Conservation (phyloP, 2,329 filamentous ascomycete genomes). For the Neofusicoccum laricinum region DNA sequence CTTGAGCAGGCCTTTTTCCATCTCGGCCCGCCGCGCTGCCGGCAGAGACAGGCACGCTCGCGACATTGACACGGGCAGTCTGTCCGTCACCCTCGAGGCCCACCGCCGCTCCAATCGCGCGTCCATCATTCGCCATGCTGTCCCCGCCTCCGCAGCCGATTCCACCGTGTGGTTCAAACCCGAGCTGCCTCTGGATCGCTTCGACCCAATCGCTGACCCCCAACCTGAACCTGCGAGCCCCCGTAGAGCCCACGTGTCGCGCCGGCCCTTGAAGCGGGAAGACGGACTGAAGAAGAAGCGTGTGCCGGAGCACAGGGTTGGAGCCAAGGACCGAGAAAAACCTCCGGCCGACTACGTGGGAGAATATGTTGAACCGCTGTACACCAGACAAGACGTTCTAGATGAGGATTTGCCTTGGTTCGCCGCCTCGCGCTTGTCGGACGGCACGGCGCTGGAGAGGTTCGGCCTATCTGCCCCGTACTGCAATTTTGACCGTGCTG, state of each 20-base stretch:
- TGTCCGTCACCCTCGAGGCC: constrained; percentile 35
- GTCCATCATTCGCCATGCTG: constrained; percentile 1
- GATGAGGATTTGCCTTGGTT: constrained; percentile 9
- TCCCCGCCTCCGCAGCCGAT: neutral
- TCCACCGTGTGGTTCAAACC: neutral
- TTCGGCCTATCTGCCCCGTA: neutral
- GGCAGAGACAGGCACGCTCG: neutral
- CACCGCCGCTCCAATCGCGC: constrained; percentile 40
- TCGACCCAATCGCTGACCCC: neutral
- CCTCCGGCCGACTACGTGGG: constrained; percentile 8
- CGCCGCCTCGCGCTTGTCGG: neutral
- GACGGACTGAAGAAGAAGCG: too few species aligned
- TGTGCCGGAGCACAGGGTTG: too few species aligned
- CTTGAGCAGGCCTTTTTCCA: neutral
- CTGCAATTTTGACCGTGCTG: neutral
- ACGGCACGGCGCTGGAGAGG: neutral
- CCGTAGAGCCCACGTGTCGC: too few species aligned
- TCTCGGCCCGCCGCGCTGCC: neutral
- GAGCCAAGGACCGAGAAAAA: neutral
- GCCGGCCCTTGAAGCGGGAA: too few species aligned
- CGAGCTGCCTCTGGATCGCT: neutral
- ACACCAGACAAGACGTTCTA: neutral
- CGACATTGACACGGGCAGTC: constrained; percentile 33
- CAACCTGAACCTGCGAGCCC: too few species aligned
- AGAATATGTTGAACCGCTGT: neutral